phyloP scores from a whole-genome alignment of 2,329 filamentous ascomycete genomes.

The Sporothrix humicola region DNA sequence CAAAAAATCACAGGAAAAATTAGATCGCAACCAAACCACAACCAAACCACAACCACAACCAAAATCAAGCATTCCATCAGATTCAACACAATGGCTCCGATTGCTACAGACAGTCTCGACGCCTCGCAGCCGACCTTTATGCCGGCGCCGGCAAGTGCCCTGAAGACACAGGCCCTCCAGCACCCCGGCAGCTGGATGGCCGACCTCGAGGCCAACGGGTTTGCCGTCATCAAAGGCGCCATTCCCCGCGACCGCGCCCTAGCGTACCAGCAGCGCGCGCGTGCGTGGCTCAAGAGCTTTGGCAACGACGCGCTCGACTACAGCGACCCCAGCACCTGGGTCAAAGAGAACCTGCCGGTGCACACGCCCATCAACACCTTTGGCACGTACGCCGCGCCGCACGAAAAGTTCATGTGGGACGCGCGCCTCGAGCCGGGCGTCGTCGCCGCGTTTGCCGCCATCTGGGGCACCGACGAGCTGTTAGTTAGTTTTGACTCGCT shows the following conservation, averaged over 20 bases:
- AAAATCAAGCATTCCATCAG: no score
- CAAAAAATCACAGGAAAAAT: no score
- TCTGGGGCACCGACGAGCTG: slow-evolving; percentile 48
- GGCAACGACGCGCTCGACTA: slow-evolving; percentile 29
- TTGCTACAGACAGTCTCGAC: slow-evolving; percentile 15
- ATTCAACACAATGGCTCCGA: slow-evolving; percentile 11
- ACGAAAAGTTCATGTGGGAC: slow-evolving; percentile 51
- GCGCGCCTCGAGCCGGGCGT: slow-evolving; percentile 48
- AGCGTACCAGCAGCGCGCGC: slow-evolving; percentile 43
- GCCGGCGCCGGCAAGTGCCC: neutral
- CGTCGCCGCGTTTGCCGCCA: slow-evolving; percentile 47
- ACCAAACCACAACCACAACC: no score
- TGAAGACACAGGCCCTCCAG: neutral
- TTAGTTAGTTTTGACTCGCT: slow-evolving; percentile 48
- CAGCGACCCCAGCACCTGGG: slow-evolving; percentile 47
- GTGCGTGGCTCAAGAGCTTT: slow-evolving; percentile 39
- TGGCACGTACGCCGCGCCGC: slow-evolving; percentile 43
- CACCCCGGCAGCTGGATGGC: slow-evolving; percentile 3
- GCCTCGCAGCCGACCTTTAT: slow-evolving; percentile 6
- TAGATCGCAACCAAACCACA: no score
- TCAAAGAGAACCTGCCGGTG: slow-evolving; percentile 47
- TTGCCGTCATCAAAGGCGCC: slow-evolving; percentile 44
- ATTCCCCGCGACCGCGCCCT: slow-evolving; percentile 49
- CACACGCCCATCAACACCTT: slow-evolving; percentile 45
- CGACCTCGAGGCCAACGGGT: neutral